Evolutionary conservation across 108 stramenopile species (phyloP).

Genomic region (Cyclotella cryptica): DNA sequence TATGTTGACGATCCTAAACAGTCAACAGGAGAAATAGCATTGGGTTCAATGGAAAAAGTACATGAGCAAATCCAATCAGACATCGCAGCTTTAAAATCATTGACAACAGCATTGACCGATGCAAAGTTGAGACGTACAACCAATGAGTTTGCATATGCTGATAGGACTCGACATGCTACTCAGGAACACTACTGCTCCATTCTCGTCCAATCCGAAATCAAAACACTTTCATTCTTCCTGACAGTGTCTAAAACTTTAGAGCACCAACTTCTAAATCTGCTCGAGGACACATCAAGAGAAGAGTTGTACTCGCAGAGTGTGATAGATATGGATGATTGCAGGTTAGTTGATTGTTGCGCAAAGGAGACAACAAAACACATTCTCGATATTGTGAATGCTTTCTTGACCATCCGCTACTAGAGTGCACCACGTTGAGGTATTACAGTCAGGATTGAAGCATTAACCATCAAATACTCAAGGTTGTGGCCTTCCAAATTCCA

Average conservation of each 20-base stretch:
- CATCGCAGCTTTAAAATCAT: background rate
- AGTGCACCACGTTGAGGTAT: no score
- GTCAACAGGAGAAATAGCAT: background rate
- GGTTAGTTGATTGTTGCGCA: background rate
- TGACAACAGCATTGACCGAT: background rate
- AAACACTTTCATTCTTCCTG: slow-evolving; percentile 5
- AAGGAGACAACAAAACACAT: background rate
- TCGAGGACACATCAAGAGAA: background rate
- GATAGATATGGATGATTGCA: background rate
- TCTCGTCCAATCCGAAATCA: slow-evolving; percentile 2
- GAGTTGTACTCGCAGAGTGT: background rate
- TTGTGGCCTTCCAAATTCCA: no score
- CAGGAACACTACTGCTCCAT: slow-evolving; percentile 11
- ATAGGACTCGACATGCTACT: background rate
- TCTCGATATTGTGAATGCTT: background rate
- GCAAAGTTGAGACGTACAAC: background rate
- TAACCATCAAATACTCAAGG: no score
- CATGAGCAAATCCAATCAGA: background rate
- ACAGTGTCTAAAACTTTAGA: slow-evolving; percentile 5
- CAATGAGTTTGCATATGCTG: background rate
- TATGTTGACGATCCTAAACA: slow-evolving; percentile 4
- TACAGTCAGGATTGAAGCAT: no score
- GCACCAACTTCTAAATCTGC: background rate
- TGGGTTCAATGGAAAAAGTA: background rate
- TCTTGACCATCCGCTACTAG: background rate